A percentile compares a stretch with the other conserved stretches of the same genome.
These are phyloP conservation scores for Dillenia turbinata DNA, from an alignment of 164 flowering plant genomes.

Conservation along the genomic window DNA sequence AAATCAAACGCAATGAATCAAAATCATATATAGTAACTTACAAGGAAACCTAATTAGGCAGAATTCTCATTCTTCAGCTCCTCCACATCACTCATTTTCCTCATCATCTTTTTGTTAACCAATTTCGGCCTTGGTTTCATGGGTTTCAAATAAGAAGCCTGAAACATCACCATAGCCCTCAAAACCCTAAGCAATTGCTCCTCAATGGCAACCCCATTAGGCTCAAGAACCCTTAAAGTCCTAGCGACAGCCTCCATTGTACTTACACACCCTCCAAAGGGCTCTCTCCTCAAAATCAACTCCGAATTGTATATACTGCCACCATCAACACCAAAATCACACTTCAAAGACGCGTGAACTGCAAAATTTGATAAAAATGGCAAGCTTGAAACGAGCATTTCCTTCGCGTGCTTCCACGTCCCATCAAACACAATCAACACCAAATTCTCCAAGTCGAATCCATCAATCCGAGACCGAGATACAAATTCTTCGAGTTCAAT, in stretches of 20 bases:
- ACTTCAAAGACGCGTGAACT: slow-evolving; percentile 54
- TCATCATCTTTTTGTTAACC: slow-evolving; percentile 32
- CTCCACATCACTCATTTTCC: slow-evolving; percentile 3
- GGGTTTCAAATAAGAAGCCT: slow-evolving; percentile 62
- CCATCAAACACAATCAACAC: slow-evolving; percentile 78
- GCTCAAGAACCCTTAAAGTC: slow-evolving; percentile 58
- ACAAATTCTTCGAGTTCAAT: slow-evolving; percentile 20
- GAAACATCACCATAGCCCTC: slow-evolving; percentile 71
- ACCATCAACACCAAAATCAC: slow-evolving; percentile 50
- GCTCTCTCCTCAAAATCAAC: slow-evolving; percentile 83
- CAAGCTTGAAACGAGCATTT: slow-evolving; percentile 79
- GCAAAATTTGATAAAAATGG: slow-evolving; percentile 62
- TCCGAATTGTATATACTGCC: slow-evolving; percentile 71
- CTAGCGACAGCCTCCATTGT: slow-evolving; percentile 91
- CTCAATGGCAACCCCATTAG: slow-evolving; percentile 59
- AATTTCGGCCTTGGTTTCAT: slow-evolving; percentile 56
- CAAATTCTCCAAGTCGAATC: background rate
- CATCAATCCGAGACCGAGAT: background rate
- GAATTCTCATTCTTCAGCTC: too few species aligned
- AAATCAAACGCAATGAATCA: too few species aligned
- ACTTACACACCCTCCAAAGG: slow-evolving; percentile 81
- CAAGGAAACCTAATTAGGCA: too few species aligned
- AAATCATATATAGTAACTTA: too few species aligned
- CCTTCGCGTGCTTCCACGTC: slow-evolving; percentile 94
- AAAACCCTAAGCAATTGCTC: slow-evolving; percentile 38